phyloP scores from a whole-genome alignment of 345 rosid species.

The Capsella bursapastoris region DNA sequence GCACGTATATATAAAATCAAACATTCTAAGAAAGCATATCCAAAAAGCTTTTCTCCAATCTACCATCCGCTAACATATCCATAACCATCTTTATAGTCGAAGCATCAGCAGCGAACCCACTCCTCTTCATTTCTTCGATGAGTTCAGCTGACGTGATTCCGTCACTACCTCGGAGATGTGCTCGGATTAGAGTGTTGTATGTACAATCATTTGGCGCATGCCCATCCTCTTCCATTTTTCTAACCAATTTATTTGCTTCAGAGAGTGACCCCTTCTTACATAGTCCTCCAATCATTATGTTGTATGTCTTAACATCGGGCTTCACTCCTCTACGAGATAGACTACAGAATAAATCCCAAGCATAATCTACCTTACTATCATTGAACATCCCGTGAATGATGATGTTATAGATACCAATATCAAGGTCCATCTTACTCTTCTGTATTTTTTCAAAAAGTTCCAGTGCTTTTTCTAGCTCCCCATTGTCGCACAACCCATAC shows the following conservation, averaged over 20 bases:
- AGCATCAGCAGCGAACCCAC: constrained; percentile 3
- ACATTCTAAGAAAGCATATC: neutral
- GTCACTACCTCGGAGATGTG: neutral
- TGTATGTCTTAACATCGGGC: constrained; percentile 18
- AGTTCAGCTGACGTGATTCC: neutral
- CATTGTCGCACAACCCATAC: constrained; percentile 10
- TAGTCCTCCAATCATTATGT: constrained; percentile 29
- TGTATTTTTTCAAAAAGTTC: neutral
- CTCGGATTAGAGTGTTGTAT: constrained; percentile 29
- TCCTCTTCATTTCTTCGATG: neutral
- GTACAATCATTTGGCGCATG: constrained; percentile 11
- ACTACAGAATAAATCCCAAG: constrained; percentile 23
- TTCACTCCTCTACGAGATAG: constrained; percentile 31
- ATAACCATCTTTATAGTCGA: neutral
- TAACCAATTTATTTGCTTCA: constrained; percentile 11
- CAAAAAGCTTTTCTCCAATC: constrained; percentile 3
- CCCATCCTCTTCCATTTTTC: constrained; percentile 31
- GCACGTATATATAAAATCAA: no score
- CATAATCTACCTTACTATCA: constrained; percentile 26
- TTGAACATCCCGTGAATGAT: constrained; percentile 48
- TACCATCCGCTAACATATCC: constrained; percentile 1
- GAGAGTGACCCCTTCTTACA: neutral
- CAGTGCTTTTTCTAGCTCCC: neutral
- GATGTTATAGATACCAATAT: constrained; percentile 23
- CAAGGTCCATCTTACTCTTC: constrained; percentile 14